Evolutionary conservation across 202 grass and related monocot species (phyloP).

Genomic region (Brachypodium distachyon): DNA sequence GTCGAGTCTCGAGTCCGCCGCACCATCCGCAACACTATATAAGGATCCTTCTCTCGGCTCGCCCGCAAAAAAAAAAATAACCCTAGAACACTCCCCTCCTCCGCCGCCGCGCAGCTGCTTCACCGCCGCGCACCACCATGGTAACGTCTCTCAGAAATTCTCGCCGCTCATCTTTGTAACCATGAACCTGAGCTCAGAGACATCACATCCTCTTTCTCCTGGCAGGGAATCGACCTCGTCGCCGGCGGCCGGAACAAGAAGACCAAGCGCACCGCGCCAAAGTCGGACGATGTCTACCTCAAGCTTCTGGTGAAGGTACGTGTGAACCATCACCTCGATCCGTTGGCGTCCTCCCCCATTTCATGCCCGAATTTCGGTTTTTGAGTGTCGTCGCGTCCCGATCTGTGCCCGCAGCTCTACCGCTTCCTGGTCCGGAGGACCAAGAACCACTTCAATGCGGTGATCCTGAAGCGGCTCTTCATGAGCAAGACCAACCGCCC

Average conservation of each 20-base stretch:
- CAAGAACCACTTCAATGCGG: conserved; percentile 53
- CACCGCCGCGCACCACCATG: conserved; percentile 34
- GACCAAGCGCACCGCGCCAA: conserved; percentile 68
- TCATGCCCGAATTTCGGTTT: background rate
- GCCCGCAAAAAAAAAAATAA: conserved; percentile 47
- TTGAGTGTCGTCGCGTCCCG: background rate
- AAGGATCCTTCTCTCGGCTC: conserved; percentile 8
- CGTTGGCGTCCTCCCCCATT: background rate
- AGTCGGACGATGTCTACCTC: conserved; percentile 84
- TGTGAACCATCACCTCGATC: background rate
- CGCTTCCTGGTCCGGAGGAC: conserved; percentile 80
- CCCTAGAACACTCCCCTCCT: conserved; percentile 35
- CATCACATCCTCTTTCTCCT: background rate
- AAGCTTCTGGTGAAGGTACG: conserved; percentile 72
- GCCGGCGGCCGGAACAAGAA: conserved; percentile 83
- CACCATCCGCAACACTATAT: background rate
- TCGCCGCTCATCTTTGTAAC: background rate
- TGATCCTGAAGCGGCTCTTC: conserved; percentile 70
- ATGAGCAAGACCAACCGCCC: conserved; percentile 80
- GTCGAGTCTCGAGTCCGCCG: background rate
- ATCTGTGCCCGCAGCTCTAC: conserved; percentile 46
- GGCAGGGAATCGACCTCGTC: conserved; percentile 64
- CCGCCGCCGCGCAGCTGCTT: conserved; percentile 11
- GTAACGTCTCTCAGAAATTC: conserved; percentile 4
- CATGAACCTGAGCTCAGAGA: background rate